phyloP scores from a whole-genome alignment of 345 rosid species.

The Theobroma cacao region DNA sequence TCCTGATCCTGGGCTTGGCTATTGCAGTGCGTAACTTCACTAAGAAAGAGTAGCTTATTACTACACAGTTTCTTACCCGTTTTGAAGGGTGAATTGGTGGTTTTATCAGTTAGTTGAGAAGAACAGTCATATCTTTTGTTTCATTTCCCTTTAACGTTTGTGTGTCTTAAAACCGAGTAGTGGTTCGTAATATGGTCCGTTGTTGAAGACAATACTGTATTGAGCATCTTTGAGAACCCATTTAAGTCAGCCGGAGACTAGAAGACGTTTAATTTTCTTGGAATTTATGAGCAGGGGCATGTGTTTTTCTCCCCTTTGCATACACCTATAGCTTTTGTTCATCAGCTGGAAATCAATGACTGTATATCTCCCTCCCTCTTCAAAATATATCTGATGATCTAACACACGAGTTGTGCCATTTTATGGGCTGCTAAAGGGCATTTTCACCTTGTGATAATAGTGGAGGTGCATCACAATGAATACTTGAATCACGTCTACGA shows the following conservation, averaged over 20 bases:
- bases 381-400: too few species aligned
- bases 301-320: background rate
- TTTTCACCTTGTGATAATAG: background rate
- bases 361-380: background rate
- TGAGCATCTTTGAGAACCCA: background rate
- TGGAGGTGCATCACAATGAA: background rate
- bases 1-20: constrained; percentile 81
- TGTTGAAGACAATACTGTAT: background rate
- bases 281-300: background rate
- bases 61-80: background rate
- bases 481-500: too few species aligned
- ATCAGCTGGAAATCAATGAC: background rate
- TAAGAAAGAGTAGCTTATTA: constrained; percentile 65
- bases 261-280: constrained; percentile 12
- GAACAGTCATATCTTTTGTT: background rate
- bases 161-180: constrained; percentile 7
- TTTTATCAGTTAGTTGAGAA: constrained; percentile 1
- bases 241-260: background rate
- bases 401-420: background rate
- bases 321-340: too few species aligned
- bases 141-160: background rate
- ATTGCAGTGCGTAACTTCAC: constrained; percentile 67
- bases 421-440: background rate
- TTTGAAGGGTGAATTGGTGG: constrained; percentile 3
- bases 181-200: background rate